Percentiles rank a stretch among this genome's conserved stretches.
These are phyloP conservation scores for Zasmidium cellare DNA, from an alignment of 2,329 filamentous ascomycete species.

Conservation along the genomic window DNA sequence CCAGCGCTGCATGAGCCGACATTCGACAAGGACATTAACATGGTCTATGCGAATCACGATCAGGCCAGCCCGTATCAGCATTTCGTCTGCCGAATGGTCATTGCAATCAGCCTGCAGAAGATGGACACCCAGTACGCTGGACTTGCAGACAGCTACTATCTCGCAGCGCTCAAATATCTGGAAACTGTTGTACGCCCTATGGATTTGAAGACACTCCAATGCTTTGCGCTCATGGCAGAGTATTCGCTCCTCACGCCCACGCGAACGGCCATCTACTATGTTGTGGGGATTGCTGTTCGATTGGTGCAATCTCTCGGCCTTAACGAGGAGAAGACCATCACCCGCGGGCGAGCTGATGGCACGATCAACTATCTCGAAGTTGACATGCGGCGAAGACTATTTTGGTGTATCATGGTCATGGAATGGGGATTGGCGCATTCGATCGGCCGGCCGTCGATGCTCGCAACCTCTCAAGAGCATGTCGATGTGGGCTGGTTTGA, in stretches of 20 bases:
- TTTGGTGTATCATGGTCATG: conserved; percentile 86
- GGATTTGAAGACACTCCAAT: conserved; percentile 87
- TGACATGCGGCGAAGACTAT: conserved; percentile 84
- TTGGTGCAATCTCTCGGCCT: conserved; percentile 87
- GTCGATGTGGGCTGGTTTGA: conserved; percentile 86
- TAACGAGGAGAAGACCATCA: conserved; percentile 85
- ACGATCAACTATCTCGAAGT: conserved; percentile 71
- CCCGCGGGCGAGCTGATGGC: conserved; percentile 59
- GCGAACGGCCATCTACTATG: conserved; percentile 87
- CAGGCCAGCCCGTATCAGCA: conserved; percentile 68
- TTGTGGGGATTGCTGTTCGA: conserved; percentile 82
- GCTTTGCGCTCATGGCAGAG: conserved; percentile 80
- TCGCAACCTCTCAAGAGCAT: conserved; percentile 77
- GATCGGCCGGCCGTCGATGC: conserved; percentile 82
- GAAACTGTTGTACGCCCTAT: conserved; percentile 83
- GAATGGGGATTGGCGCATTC: conserved; percentile 85
- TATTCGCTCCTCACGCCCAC: conserved; percentile 93
- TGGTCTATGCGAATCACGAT: conserved; percentile 68
- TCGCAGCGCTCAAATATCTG: conserved; percentile 81
- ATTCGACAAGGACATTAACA: conserved; percentile 73
- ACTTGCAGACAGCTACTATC: conserved; percentile 90
- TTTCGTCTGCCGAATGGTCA: conserved; percentile 85
- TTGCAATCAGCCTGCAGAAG: conserved; percentile 93
- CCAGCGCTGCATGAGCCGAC: conserved; percentile 83
- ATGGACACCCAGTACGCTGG: conserved; percentile 87